Evolutionary conservation across 441 rosid species (phyloP).

Genomic region (Capsella rubella): DNA sequence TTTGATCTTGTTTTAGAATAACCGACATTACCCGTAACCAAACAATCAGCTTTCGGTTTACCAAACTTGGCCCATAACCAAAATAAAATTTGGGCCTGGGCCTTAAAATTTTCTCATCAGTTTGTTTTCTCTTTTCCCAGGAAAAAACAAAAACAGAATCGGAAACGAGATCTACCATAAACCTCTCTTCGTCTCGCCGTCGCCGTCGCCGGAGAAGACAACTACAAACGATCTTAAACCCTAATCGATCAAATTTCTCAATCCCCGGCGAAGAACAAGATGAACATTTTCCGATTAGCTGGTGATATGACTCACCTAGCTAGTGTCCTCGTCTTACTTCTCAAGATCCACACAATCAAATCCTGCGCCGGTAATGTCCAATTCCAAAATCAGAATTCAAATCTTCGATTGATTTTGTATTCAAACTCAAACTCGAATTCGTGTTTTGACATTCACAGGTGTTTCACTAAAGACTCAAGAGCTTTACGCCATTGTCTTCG

Average conservation of each 20-base stretch:
- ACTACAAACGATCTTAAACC: neutral
- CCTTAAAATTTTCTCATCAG: neutral
- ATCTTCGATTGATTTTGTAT: neutral
- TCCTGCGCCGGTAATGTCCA: constrained; percentile 68
- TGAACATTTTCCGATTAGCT: constrained; percentile 80
- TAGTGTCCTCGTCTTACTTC: constrained; percentile 76
- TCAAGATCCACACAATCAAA: constrained; percentile 85
- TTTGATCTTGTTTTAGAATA: neutral
- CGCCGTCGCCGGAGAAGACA: constrained; percentile 5
- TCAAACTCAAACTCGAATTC: no score
- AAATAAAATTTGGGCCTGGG: neutral
- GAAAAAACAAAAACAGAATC: neutral
- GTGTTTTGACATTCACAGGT: constrained; percentile 47
- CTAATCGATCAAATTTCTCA: neutral
- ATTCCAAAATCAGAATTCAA: neutral
- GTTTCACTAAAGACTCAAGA: constrained; percentile 77
- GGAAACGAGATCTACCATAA: constrained; percentile 15
- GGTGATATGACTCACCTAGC: constrained; percentile 85
- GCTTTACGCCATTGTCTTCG: constrained; percentile 67
- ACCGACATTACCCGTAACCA: neutral
- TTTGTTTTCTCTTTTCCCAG: neutral
- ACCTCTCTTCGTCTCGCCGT: constrained; percentile 2
- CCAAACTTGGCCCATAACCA: neutral
- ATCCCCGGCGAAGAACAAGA: constrained; percentile 21
- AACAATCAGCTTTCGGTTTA: neutral